Percentiles rank a stretch among this genome's conserved stretches.
Conservation (phyloP, 2,329 filamentous ascomycete genomes). For the Fusarium torulosum region DNA sequence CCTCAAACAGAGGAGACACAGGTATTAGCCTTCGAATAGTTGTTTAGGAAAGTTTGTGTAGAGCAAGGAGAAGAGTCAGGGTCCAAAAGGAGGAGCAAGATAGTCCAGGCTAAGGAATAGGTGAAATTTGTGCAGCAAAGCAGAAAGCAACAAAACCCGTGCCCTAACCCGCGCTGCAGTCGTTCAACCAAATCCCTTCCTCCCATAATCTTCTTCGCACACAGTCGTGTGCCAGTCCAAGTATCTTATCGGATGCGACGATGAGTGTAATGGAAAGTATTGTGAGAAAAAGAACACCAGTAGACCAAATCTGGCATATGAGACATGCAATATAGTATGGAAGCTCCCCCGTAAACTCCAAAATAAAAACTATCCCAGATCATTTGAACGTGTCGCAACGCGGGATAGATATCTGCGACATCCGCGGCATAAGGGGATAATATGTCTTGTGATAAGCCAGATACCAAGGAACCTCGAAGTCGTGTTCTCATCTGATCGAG, state of each 20-base stretch:
- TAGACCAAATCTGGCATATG: constrained; percentile 41
- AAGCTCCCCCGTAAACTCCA: constrained; percentile 47
- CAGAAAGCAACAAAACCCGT: constrained; percentile 49
- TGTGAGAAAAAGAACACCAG: constrained; percentile 37
- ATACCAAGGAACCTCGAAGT: constrained; percentile 21
- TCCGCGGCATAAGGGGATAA: constrained; percentile 12
- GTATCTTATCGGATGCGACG: constrained; percentile 37
- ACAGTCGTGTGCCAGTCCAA: constrained; percentile 33
- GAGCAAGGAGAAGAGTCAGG: constrained; percentile 41
- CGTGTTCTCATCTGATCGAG: constrained; percentile 27
- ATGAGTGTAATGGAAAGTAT: constrained; percentile 32
- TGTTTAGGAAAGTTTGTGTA: constrained; percentile 40
- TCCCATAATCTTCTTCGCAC: constrained; percentile 39
- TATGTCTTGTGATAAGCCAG: constrained; percentile 6
- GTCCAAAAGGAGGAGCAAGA: constrained; percentile 25
- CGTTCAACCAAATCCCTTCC: constrained; percentile 41
- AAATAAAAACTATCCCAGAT: constrained; percentile 40
- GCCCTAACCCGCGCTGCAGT: constrained; percentile 46
- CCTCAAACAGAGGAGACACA: constrained; percentile 20
- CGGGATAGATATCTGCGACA: constrained; percentile 30
- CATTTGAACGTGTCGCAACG: constrained; percentile 29
- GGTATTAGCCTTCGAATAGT: constrained; percentile 24
- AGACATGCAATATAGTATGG: constrained; percentile 44
- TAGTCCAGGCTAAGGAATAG: constrained; percentile 41
- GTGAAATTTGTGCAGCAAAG: constrained; percentile 49